A percentile compares a stretch with the other conserved stretches of the same genome.
Conservation (phyloP, 768 basidiomycete species). For the Boletus tomentosulus region DNA sequence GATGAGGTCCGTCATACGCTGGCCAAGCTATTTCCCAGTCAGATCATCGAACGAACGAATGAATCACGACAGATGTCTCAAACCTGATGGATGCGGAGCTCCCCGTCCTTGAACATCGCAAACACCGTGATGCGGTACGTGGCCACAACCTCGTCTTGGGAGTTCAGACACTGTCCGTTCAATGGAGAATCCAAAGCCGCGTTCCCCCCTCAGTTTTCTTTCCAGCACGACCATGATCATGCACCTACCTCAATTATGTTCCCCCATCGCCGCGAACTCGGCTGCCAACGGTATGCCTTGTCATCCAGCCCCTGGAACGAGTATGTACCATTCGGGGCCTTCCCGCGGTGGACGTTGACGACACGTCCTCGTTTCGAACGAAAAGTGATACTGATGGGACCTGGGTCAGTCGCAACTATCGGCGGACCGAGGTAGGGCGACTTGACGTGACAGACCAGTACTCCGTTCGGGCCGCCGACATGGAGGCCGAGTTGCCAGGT, state of each 20-base stretch:
- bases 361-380: not conserved
- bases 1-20: slow-evolving; percentile 26
- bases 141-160: slow-evolving; percentile 22
- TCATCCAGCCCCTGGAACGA: slow-evolving; percentile 24
- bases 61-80: not conserved
- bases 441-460: slow-evolving; percentile 20
- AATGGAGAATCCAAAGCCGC: not conserved
- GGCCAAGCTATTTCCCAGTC: slow-evolving; percentile 15
- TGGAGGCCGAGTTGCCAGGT: slow-evolving; percentile 25
- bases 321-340: slow-evolving; percentile 2
- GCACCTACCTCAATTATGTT: slow-evolving; percentile 22
- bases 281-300: slow-evolving; percentile 24
- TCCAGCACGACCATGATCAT: not conserved
- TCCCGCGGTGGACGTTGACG: slow-evolving; percentile 12
- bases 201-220: not conserved
- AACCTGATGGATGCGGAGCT: slow-evolving; percentile 28
- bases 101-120: slow-evolving; percentile 30
- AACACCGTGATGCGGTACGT: slow-evolving; percentile 29
- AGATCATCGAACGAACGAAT: not conserved
- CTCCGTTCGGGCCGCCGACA: slow-evolving; percentile 15
- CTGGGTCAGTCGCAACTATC: slow-evolving; percentile 6
- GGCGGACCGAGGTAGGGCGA: slow-evolving; percentile 30
- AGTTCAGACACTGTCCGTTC: slow-evolving; percentile 20
- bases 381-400: slow-evolving; percentile 19
- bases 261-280: slow-evolving; percentile 8